Conservation (phyloP, 345 rosid species). For the Salix koriyanagi region DNA sequence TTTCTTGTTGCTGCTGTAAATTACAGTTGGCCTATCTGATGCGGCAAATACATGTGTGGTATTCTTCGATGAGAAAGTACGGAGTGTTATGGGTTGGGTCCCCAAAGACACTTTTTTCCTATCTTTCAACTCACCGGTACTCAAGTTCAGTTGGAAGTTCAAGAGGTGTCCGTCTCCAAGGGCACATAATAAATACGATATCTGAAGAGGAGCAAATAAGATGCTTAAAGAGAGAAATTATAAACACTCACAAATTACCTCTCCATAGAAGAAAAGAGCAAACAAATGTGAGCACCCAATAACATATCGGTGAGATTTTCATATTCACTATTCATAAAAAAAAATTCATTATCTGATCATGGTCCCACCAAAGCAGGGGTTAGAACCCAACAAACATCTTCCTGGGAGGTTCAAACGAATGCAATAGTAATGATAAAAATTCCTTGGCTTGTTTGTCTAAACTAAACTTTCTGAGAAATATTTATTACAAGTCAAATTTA, state of each 20-base stretch:
- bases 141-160: slow-evolving; percentile 70
- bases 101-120: slow-evolving; percentile 90
- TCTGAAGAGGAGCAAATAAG: slow-evolving; percentile 40
- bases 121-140: slow-evolving; percentile 64
- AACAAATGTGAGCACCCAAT: background rate
- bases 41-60: slow-evolving; percentile 92
- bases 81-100: slow-evolving; percentile 92
- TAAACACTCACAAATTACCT: background rate
- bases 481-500: background rate
- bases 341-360: too few relatives aligned
- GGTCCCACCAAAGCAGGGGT: background rate
- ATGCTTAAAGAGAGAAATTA: background rate
- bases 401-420: background rate
- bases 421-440: background rate
- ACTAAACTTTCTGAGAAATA: background rate
- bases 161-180: slow-evolving; percentile 97
- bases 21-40: slow-evolving; percentile 93
- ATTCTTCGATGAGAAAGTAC: slow-evolving; percentile 89
- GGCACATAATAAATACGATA: slow-evolving; percentile 86
- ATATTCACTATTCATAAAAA: background rate
- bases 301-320: background rate
- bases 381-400: background rate
- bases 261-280: background rate
- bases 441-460: background rate
- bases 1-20: slow-evolving; percentile 96